These are phyloP conservation scores for Excoecaria cochinchinensis DNA, from an alignment of 345 rosid species.

Conservation along the genomic window DNA sequence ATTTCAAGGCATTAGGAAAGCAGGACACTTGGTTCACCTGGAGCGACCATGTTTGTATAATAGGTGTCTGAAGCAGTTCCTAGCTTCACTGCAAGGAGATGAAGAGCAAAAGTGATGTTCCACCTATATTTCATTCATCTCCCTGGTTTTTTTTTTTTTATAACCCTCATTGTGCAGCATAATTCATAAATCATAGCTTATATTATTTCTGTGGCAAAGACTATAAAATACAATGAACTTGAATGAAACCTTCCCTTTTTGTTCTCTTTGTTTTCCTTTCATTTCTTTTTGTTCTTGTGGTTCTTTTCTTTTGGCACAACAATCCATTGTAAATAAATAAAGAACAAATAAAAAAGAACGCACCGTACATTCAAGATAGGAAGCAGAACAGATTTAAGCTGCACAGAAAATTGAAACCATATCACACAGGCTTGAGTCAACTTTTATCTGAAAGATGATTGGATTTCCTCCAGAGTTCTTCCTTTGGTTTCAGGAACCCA, in stretches of 20 bases:
- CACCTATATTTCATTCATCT: not conserved
- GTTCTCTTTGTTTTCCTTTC: not conserved
- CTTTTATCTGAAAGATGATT: conserved; percentile 73
- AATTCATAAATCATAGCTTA: not conserved
- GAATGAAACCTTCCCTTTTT: not conserved
- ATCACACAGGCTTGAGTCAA: not conserved
- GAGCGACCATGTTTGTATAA: conserved; percentile 84
- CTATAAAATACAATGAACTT: not conserved
- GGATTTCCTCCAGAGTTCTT: conserved; percentile 85
- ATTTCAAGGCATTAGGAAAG: conserved; percentile 61
- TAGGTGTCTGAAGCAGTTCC: conserved; percentile 60
- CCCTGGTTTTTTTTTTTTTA: not conserved
- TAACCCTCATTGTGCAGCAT: not conserved
- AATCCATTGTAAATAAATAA: not conserved
- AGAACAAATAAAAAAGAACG: not conserved
- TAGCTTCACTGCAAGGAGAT: conserved; percentile 45
- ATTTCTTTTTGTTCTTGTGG: not conserved
- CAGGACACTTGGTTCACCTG: conserved; percentile 78
- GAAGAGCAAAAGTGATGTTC: conserved; percentile 13
- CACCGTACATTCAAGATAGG: not conserved
- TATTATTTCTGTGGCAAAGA: not conserved
- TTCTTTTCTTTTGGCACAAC: not conserved
- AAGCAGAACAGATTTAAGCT: not conserved
- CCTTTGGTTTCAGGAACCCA: conserved; percentile 98
- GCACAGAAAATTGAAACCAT: not conserved